These are phyloP conservation scores for Stephanodiscus minutulus DNA, from an alignment of 108 stramenopile genomes.

Conservation along the genomic window DNA sequence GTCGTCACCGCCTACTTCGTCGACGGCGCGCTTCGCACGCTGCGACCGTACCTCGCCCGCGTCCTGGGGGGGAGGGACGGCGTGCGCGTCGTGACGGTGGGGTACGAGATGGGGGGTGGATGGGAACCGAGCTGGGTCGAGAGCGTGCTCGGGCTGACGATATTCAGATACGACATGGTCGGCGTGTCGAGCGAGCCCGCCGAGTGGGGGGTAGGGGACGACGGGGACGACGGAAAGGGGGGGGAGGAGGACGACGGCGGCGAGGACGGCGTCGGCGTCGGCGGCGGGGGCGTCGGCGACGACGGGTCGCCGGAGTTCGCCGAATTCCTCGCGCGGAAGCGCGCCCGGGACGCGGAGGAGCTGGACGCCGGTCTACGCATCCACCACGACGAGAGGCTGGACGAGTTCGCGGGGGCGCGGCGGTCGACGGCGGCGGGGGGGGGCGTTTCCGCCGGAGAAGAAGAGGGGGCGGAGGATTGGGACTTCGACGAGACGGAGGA, in stretches of 20 bases:
- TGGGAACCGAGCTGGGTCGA: constrained; percentile 76
- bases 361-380: constrained; percentile 31
- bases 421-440: not conserved
- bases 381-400: constrained; percentile 37
- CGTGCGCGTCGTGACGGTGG: constrained; percentile 64
- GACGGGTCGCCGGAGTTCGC: not conserved
- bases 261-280: not conserved
- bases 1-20: constrained; percentile 89
- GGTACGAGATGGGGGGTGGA: constrained; percentile 70
- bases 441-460: not conserved
- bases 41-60: constrained; percentile 68
- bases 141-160: constrained; percentile 70
- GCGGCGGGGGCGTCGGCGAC: too few species aligned
- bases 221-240: not conserved
- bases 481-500: constrained; percentile 53
- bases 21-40: constrained; percentile 58
- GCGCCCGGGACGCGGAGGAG: constrained; percentile 23
- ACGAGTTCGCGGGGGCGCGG: constrained; percentile 40
- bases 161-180: constrained; percentile 80
- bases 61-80: constrained; percentile 50
- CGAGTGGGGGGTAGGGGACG: constrained; percentile 23
- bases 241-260: not conserved
- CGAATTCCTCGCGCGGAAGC: constrained; percentile 8
- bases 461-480: constrained; percentile 24
- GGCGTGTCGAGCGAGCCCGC: constrained; percentile 22